Base-by-base conservation (phyloP, 164 flowering plant species). In the Litsea cubeba region DNA sequence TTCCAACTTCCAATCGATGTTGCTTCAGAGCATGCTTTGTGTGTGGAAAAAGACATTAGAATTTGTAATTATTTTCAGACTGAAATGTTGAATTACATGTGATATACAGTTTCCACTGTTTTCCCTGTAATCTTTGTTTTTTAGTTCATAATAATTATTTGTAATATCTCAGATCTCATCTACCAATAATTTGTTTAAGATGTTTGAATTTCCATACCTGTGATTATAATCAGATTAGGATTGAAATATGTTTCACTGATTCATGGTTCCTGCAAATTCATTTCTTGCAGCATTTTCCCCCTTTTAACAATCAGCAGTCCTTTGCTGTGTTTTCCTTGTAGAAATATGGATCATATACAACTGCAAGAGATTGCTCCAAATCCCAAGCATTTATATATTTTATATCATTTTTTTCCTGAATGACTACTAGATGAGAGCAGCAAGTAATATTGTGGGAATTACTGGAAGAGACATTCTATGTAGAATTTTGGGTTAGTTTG, bases 381-480 rank as follows among this genome's bases (percentile, higher is more conserved):
- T 40, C 2, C 22, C n/a, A 8, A 40, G 10, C 46, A 40, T 40
- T 40, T 40, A 40, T 40, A 7, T 40, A 40, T 40, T 40, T 40
- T 40, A 40, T 7, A 18, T 20, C 49, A 30, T 68, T 35, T 35
- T n/a, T 67, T 67, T 68, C 26, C 25, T 3, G 11, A 17, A 30
- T 26, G 17, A 10, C 32, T 32, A 32, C 70, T 68, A 68, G 64
- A 71, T 76, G 75, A 79, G 74, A 76, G 73, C 58, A 46, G 51
- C 74, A 50, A 71, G 69, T 46, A 78, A 65, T 14, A 54, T 54
- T 17, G 60, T 54, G 60, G 60, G n/a, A 54, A 54, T 15, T 20
- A 20, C 60, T 15, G n/a, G 60, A 54, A 54, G 60, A 18, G 60
- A 54, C 17, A 3, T 14, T 15, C n/a, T 14, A 8, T 54, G 12